These are phyloP conservation scores for Narthecium ossifragum DNA, from an alignment of 106 monocot genomes.

Conservation along the genomic window DNA sequence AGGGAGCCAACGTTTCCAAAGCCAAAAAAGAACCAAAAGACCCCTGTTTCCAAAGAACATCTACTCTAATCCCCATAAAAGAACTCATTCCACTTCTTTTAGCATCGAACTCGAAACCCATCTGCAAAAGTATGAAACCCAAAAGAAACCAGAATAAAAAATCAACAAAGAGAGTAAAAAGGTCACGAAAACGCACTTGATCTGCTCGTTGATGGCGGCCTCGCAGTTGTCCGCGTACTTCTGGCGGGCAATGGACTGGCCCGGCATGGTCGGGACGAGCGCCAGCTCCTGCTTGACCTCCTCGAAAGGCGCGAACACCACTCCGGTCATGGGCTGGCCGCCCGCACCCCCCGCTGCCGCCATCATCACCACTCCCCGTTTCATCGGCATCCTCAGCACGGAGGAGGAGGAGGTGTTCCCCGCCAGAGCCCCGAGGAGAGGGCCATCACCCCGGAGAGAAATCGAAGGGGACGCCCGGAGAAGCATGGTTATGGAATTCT, in stretches of 20 bases:
- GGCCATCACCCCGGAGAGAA: too few species aligned
- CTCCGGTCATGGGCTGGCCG: constrained; percentile 30
- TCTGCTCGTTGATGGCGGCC: constrained; percentile 72
- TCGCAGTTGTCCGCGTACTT: constrained; percentile 49
- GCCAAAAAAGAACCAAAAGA: too few species aligned
- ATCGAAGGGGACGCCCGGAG: too few species aligned
- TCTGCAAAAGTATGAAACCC: background rate
- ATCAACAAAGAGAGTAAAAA: background rate
- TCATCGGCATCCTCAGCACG: too few species aligned
- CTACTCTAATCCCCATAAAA: background rate
- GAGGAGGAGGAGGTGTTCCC: too few species aligned
- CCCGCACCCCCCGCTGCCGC: too few species aligned
- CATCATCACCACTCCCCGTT: too few species aligned
- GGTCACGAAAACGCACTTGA: constrained; percentile 49
- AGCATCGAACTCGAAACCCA: background rate
- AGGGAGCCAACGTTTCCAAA: too few species aligned
- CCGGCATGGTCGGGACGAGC: constrained; percentile 32
- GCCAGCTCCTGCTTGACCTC: constrained; percentile 48
- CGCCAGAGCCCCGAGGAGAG: too few species aligned
- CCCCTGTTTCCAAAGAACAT: too few species aligned
- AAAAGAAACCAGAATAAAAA: background rate
- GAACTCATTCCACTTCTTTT: background rate
- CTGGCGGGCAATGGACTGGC: constrained; percentile 66
- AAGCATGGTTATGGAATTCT: too few species aligned
- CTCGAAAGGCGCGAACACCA: constrained; percentile 64